Evolutionary conservation across 1,284 basidiomycete species (phyloP).

Genomic region (Tilletia caries): DNA sequence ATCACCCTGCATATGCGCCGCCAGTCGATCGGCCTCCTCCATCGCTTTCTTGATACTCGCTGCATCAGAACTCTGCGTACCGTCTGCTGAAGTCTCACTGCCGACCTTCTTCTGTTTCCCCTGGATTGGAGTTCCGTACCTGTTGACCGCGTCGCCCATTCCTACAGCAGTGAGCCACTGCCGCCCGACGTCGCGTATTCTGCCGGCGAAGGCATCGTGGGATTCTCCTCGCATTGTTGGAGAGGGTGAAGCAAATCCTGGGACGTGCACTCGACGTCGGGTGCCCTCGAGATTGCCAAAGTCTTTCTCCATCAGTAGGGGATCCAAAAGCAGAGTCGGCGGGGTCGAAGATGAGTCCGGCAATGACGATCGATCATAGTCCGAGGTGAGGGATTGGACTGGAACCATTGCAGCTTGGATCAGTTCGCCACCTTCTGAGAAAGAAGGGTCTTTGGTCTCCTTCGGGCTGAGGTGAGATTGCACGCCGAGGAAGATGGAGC

Average conservation of each 20-base stretch:
- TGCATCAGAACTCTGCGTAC: background rate
- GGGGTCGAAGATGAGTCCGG: background rate
- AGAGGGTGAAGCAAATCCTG: slow-evolving; percentile 26
- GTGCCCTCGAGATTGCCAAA: slow-evolving; percentile 40
- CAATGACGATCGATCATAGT: background rate
- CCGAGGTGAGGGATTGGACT: background rate
- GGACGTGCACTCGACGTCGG: slow-evolving; percentile 26
- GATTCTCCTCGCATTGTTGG: slow-evolving; percentile 20
- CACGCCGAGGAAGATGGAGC: background rate
- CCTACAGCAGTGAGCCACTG: slow-evolving; percentile 22
- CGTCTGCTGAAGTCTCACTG: background rate
- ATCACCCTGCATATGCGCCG: background rate
- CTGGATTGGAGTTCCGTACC: background rate
- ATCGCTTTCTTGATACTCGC: background rate
- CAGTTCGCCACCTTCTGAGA: background rate
- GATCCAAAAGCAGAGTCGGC: slow-evolving; percentile 14
- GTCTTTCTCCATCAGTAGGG: slow-evolving; percentile 28
- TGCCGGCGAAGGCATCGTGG: slow-evolving; percentile 19
- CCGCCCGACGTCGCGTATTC: slow-evolving; percentile 21
- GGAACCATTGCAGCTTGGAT: background rate
- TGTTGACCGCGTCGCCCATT: background rate
- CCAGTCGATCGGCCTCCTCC: background rate
- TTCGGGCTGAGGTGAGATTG: background rate
- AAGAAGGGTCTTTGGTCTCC: background rate
- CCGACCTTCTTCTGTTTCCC: background rate